Evolutionary conservation across 179 eudicot genomes (phyloP).

Genomic region (Silene noctiflora): DNA sequence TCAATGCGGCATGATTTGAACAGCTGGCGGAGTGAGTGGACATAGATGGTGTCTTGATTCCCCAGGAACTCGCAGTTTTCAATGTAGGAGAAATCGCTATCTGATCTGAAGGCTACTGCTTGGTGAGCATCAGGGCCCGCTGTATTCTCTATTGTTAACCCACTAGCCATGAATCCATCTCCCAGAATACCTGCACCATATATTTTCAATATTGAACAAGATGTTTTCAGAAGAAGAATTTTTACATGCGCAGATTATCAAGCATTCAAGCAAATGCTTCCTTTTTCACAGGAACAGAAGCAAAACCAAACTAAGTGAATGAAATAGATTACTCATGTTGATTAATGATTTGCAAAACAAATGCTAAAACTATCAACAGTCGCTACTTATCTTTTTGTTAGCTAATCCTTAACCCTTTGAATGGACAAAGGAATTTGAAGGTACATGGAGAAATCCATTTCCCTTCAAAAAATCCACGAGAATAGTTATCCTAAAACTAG

Average conservation of each 20-base stretch:
- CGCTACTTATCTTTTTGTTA: no score
- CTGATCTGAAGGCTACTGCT: constrained; percentile 43
- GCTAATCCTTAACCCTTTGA: no score
- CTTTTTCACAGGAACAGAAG: background rate
- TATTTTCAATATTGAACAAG: background rate
- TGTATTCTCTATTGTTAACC: constrained; percentile 35
- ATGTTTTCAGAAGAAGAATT: background rate
- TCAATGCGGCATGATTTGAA: constrained; percentile 32
- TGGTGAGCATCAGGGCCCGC: constrained; percentile 45
- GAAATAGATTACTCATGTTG: background rate
- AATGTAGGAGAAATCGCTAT: constrained; percentile 31
- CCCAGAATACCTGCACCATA: constrained; percentile 30
- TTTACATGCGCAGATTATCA: background rate
- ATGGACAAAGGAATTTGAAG: no score
- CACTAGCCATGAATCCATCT: constrained; percentile 40
- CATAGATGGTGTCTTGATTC: constrained; percentile 43
- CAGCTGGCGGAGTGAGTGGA: constrained; percentile 38
- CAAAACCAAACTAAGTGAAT: background rate
- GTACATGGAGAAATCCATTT: no score
- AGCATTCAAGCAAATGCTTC: background rate
- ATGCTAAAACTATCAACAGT: background rate
- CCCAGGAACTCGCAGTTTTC: constrained; percentile 38
- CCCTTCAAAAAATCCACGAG: background rate
- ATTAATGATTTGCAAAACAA: background rate
- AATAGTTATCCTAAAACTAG: no score